Evolutionary conservation across 2,329 filamentous ascomycete genomes (phyloP).

Genomic region (Ophiostoma pallidulum): DNA sequence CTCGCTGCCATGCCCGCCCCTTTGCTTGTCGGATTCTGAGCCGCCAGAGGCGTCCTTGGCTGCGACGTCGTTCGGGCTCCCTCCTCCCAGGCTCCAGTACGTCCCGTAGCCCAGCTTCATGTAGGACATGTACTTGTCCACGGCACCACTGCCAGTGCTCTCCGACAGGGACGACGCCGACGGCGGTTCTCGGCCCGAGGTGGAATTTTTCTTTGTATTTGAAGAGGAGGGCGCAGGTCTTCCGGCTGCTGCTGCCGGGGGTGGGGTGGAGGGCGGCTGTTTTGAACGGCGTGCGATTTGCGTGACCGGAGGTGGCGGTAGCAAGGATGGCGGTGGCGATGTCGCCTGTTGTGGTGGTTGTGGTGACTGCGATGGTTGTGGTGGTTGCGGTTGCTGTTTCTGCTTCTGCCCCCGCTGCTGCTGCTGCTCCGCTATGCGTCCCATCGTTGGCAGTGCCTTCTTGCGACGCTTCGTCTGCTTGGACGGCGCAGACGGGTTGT

Average conservation of each 20-base stretch:
- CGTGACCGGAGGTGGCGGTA: slow-evolving; percentile 19
- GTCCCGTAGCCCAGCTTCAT: slow-evolving; percentile 59
- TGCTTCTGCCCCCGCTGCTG: not conserved
- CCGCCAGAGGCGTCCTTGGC: slow-evolving; percentile 5
- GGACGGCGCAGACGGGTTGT: slow-evolving; percentile 63
- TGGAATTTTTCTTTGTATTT: slow-evolving; percentile 5
- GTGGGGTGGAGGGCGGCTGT: not conserved
- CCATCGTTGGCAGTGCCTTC: slow-evolving; percentile 13
- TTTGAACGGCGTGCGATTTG: slow-evolving; percentile 14
- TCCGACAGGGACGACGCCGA: slow-evolving; percentile 6
- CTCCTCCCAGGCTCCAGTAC: slow-evolving; percentile 47
- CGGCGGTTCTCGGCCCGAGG: slow-evolving; percentile 4
- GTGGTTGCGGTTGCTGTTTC: not conserved
- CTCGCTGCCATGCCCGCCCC: not conserved
- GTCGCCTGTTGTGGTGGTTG: slow-evolving; percentile 12
- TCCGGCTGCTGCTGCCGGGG: not conserved
- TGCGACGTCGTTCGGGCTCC: slow-evolving; percentile 11
- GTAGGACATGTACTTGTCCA: slow-evolving; percentile 52
- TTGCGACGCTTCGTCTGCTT: slow-evolving; percentile 31
- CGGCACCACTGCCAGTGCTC: slow-evolving; percentile 23
- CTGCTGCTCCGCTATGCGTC: slow-evolving; percentile 13
- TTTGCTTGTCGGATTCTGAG: not conserved
- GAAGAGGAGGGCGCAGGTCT: not conserved
- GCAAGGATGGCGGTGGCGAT: slow-evolving; percentile 2
- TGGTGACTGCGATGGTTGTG: not conserved